Base-by-base conservation (phyloP, 495 filamentous ascomycete genomes). In the Xanthoparmelia taractica region DNA sequence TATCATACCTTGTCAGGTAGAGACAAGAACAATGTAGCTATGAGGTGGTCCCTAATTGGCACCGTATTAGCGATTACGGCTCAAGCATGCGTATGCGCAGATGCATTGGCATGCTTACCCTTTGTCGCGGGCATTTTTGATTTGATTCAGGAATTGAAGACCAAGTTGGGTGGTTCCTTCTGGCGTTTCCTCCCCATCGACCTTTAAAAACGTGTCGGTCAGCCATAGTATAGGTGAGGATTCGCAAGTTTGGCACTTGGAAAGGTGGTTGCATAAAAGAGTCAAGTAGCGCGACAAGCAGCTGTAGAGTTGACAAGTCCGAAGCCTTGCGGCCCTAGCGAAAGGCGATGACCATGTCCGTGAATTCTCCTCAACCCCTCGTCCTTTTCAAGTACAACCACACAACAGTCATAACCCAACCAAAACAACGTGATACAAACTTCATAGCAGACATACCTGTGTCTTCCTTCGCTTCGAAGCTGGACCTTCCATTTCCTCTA, bases 41-140 rank as follows among this genome's bases (percentile, higher is more conserved):
- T 87, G 11, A 77, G 76, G 31, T 87, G 87, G 34, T 65, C 64
- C 27, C 68, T 70, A 55, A 13, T 57, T 85, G 71, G 85, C 87
- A 67, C 34, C 65, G 61, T 20, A 65, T 34, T 34, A 60, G 59
- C 56, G 57, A 57, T 17, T 36, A 50, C 38, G 17, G 33, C 45
- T 63, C 6, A 34, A 50, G 13, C n/a, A 37, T 58, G 8, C 17
- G n/a, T 58, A 54, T 59, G 61, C 61, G 61, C 56, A 63, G 27
- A n/a, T 41, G 33, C 15, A 48, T 13, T 17, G 33, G 34, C 25
- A 69, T 59, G 63, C 79, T 63, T 77, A 90, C 88, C 79, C 85
- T 75, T 91, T 92, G 73, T 91, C 88, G 65, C 79, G 82, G 15
- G 86, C 84, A 59, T 80, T 77, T 67, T 81, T 82, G 70, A 91